Conservation (phyloP, 177 flowering plant genomes). For the Vitis hybrid region DNA sequence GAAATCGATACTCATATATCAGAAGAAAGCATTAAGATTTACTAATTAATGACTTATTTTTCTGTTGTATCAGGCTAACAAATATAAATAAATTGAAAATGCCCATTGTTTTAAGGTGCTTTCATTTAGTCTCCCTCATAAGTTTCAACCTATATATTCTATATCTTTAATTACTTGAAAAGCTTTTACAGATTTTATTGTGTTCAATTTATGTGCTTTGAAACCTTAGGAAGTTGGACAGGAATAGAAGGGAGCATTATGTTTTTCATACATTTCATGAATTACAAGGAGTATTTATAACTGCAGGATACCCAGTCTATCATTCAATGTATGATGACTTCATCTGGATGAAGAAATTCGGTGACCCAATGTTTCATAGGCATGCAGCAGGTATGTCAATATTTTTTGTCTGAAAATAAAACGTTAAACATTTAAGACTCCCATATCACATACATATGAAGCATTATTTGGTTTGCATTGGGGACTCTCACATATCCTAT, state of each 20-base stretch:
- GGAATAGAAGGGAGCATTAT: background rate
- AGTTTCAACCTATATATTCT: too few relatives aligned
- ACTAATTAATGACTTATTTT: too few relatives aligned
- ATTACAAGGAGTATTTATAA: background rate
- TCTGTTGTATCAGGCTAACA: too few relatives aligned
- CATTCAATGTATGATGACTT: constrained; percentile 81
- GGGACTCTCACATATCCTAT: background rate
- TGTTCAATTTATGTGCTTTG: too few relatives aligned
- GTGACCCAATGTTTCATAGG: constrained; percentile 69
- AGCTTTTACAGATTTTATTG: too few relatives aligned
- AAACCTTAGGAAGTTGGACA: background rate
- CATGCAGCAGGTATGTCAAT: constrained; percentile 64
- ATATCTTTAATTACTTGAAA: too few relatives aligned
- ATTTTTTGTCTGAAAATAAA: too few relatives aligned
- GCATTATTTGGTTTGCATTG: background rate
- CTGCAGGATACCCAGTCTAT: constrained; percentile 70
- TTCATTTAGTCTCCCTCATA: too few relatives aligned
- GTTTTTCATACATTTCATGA: background rate
- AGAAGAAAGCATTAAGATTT: too few relatives aligned
- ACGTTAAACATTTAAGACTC: background rate
- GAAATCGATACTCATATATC: too few relatives aligned
- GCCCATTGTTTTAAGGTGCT: too few relatives aligned
- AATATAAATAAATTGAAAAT: too few relatives aligned
- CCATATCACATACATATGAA: background rate
- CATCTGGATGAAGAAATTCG: constrained; percentile 72